phyloP scores from a whole-genome alignment of 2,329 filamentous ascomycete genomes.

The Colletotrichum abscissum region DNA sequence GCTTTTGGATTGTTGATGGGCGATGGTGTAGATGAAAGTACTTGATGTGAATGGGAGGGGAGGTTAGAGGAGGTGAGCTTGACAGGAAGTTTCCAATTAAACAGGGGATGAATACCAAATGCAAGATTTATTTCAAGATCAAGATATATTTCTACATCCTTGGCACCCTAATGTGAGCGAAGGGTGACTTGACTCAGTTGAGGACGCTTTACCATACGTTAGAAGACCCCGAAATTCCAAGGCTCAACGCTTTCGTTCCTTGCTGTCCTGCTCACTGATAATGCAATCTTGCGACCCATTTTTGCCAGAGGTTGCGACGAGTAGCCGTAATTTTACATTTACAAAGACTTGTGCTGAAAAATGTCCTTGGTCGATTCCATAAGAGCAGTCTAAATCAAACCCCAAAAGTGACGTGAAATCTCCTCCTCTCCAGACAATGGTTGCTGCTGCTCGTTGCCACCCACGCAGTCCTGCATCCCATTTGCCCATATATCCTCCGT shows the following conservation, averaged over 20 bases:
- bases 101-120: neutral
- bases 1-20: neutral
- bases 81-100: neutral
- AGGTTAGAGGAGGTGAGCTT: too few species aligned
- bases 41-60: neutral
- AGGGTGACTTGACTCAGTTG: too few species aligned
- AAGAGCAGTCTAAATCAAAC: conserved; percentile 39
- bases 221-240: too few species aligned
- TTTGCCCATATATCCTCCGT: conserved; percentile 8
- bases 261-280: too few species aligned
- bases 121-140: neutral
- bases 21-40: too few species aligned
- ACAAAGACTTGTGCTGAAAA: neutral
- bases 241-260: too few species aligned
- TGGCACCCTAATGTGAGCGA: neutral
- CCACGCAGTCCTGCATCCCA: conserved; percentile 7
- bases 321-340: neutral
- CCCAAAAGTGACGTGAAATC: conserved; percentile 46
- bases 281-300: too few species aligned
- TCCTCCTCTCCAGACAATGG: conserved; percentile 39
- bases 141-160: too few species aligned
- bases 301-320: neutral
- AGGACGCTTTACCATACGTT: too few species aligned
- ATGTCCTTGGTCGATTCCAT: neutral
- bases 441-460: conserved; percentile 6